Conservation (phyloP, 2,329 filamentous ascomycete genomes). For the Zalaria sp. region DNA sequence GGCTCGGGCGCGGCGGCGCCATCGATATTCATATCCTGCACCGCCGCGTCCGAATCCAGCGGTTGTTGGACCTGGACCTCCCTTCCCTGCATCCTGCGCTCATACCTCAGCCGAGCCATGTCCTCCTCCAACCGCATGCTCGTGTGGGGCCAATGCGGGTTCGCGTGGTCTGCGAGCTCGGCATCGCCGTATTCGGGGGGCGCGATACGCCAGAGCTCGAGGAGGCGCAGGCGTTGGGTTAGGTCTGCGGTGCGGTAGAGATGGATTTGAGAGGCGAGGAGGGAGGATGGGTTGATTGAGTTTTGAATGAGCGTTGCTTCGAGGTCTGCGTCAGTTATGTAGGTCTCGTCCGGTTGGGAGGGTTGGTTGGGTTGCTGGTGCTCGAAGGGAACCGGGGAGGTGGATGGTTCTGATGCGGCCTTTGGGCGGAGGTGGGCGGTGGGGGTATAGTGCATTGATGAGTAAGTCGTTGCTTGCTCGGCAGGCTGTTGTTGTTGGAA, state of each 20-base stretch:
- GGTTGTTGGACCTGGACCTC: slow-evolving; percentile 1
- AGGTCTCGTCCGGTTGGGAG: slow-evolving; percentile 4
- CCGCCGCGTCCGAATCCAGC: slow-evolving; percentile 10
- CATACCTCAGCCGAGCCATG: slow-evolving; percentile 45
- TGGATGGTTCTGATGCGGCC: slow-evolving; percentile 17
- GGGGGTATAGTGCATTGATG: slow-evolving; percentile 56
- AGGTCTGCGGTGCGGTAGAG: slow-evolving; percentile 65
- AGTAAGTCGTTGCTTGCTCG: slow-evolving; percentile 48
- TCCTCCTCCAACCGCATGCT: slow-evolving; percentile 41
- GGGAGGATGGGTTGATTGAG: slow-evolving; percentile 53
- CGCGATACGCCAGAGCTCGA: slow-evolving; percentile 76
- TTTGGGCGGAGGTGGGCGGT: slow-evolving; percentile 50
- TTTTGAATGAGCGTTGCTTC: slow-evolving; percentile 47
- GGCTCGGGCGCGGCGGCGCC: slow-evolving; percentile 1
- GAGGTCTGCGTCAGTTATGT: slow-evolving; percentile 18
- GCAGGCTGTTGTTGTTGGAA: slow-evolving; percentile 19
- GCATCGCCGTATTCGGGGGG: slow-evolving; percentile 44
- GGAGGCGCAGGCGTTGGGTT: slow-evolving; percentile 57
- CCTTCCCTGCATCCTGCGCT: slow-evolving; percentile 24
- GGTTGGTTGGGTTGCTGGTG: slow-evolving; percentile 14
- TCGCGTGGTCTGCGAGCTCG: slow-evolving; percentile 22
- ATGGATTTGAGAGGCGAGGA: slow-evolving; percentile 62
- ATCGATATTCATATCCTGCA: slow-evolving; percentile 14
- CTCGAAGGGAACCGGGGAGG: slow-evolving; percentile 15
- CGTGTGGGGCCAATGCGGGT: slow-evolving; percentile 44